Evolutionary conservation across 2,329 filamentous ascomycete species (phyloP).

Genomic region (Teratosphaeria pseudoeucalypti): DNA sequence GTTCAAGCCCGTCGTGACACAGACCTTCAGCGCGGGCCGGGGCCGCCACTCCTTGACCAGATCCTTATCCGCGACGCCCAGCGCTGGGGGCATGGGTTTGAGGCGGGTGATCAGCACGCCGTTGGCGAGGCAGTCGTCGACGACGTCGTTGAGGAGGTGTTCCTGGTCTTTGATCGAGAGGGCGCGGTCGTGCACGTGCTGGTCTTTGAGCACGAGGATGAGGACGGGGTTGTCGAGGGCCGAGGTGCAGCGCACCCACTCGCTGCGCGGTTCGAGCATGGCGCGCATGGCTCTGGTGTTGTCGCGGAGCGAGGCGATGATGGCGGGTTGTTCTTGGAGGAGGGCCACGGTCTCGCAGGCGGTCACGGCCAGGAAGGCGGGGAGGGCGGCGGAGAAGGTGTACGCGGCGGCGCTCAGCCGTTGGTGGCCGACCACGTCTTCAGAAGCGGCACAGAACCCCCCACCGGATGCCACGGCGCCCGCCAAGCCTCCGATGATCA

Average conservation of each 20-base stretch:
- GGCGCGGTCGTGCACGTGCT: slow-evolving; percentile 62
- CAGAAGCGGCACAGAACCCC: slow-evolving; percentile 86
- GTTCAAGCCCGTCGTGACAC: slow-evolving; percentile 73
- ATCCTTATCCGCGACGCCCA: slow-evolving; percentile 56
- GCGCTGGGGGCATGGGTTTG: slow-evolving; percentile 57
- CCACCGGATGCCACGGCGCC: slow-evolving; percentile 86
- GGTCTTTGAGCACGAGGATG: slow-evolving; percentile 71
- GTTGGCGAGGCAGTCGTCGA: slow-evolving; percentile 87
- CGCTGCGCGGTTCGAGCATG: slow-evolving; percentile 83
- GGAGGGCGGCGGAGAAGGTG: slow-evolving; percentile 89
- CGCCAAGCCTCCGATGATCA: slow-evolving; percentile 89
- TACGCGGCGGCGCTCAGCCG: slow-evolving; percentile 87
- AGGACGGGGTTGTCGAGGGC: slow-evolving; percentile 76
- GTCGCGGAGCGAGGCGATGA: slow-evolving; percentile 68
- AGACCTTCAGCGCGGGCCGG: slow-evolving; percentile 81
- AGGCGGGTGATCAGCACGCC: slow-evolving; percentile 81
- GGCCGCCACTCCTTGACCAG: slow-evolving; percentile 50
- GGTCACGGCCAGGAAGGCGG: slow-evolving; percentile 89
- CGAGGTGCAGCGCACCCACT: slow-evolving; percentile 82
- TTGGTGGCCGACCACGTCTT: slow-evolving; percentile 91
- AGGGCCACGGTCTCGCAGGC: slow-evolving; percentile 82
- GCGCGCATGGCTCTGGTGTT: slow-evolving; percentile 76
- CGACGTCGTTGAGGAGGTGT: slow-evolving; percentile 72
- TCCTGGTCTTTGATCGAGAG: slow-evolving; percentile 68
- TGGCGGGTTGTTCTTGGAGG: slow-evolving; percentile 76